Base-by-base conservation (phyloP, 192 early-diverging fungal genomes). In the Entomortierella beljakovae region DNA sequence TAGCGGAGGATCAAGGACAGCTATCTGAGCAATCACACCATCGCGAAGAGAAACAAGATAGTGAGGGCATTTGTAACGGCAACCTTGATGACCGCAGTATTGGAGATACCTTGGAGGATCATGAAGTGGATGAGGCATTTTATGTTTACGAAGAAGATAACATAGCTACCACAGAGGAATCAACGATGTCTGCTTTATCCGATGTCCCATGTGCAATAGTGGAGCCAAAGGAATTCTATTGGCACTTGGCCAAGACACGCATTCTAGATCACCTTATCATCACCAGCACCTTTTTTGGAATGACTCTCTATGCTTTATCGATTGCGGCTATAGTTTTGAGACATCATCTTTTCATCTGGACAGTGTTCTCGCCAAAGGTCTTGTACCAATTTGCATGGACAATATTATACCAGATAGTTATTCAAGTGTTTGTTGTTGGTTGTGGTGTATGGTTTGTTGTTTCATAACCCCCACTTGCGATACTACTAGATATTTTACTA, bases 311-410 rank as follows among this genome's bases (percentile, higher is more conserved):
- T 33, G 65, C 76, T 18, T 80, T 94, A 13, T 90, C 90, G 34
- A 62, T 91, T 3, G 87, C 89, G 2, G 90, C 92, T 7, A 88
- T 88, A 10, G 58, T 89, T 16, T 76, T 91, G 55, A 82, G 91
- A 20, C 83, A 88, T 22, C 93, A 94, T 54, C 71, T 93, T 35
- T 94, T 94, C 72, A 91, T 94, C 50, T 94, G 92, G 92, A 92
- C 93, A 0, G 93, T 94, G 7, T 94, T 94, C 68, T 94, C 93
- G 56, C 93, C 93, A 32, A 91, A 92, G 53, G 92, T 91, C 38
- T 81, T 94, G 55, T 94, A 92, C 69, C 92, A 93, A 70, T 81
- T 90, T 20, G 87, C 86, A 18, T 94, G 93, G 93, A 85, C 85
- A 11, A 80, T 75, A 1, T 48, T 86, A 1, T 82, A 72, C 56